phyloP scores from a whole-genome alignment of 2,329 filamentous ascomycete genomes.

The Diaporthe sp. region DNA sequence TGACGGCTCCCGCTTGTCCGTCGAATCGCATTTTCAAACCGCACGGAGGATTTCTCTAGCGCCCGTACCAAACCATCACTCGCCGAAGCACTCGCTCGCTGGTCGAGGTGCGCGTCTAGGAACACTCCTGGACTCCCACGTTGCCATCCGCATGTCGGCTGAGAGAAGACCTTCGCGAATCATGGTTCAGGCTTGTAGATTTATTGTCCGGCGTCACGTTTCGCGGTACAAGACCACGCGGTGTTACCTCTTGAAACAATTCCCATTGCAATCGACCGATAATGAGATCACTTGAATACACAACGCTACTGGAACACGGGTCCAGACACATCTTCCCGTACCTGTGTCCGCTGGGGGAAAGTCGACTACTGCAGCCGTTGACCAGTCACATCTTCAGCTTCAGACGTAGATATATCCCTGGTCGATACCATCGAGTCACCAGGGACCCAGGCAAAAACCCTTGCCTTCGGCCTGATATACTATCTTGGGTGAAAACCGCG shows the following conservation, averaged over 20 bases:
- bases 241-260: slow-evolving; percentile 33
- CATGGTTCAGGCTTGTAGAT: slow-evolving; percentile 10
- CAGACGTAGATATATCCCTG: background rate
- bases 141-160: background rate
- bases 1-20: slow-evolving; percentile 28
- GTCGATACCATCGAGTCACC: background rate
- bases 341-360: background rate
- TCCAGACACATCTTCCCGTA: background rate
- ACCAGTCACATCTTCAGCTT: slow-evolving; percentile 18
- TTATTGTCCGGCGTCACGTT: background rate
- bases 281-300: slow-evolving; percentile 13
- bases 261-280: slow-evolving; percentile 5
- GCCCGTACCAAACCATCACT: slow-evolving; percentile 23
- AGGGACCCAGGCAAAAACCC: background rate
- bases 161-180: background rate
- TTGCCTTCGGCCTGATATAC: slow-evolving; percentile 4
- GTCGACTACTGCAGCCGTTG: background rate
- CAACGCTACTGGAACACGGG: slow-evolving; percentile 7
- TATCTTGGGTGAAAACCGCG: slow-evolving; percentile 8
- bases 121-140: background rate
- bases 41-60: slow-evolving; percentile 14
- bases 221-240: slow-evolving; percentile 8
- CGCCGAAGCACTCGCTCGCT: background rate
- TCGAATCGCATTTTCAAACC: slow-evolving; percentile 21
- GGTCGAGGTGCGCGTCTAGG: slow-evolving; percentile 1